Base-by-base conservation (phyloP, 352 stramenopile species). In the Pythium biforme region DNA sequence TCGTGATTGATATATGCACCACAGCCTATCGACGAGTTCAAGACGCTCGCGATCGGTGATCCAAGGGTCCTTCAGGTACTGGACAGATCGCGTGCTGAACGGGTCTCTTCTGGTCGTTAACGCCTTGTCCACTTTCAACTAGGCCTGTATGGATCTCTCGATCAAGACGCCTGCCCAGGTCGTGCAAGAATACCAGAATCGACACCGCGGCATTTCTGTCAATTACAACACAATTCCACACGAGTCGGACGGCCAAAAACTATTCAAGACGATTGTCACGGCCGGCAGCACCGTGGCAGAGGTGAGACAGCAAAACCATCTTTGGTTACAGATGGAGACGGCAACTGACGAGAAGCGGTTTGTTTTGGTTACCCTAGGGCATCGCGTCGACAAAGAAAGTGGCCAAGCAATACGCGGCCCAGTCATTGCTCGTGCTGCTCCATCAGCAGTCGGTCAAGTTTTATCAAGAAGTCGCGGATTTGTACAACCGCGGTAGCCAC, bases 91-190 rank as follows among this genome's bases (percentile, higher is more conserved):
- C 33, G n/a, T 12, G 15, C n/a, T 17, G 34, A 17, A 40, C 34
- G 34, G 34, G 34, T 40, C 15, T 40, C 45, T 39, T 9, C 34
- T 58, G 41, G 8, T 25, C 17, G 41, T 57, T 20, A n/a, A n/a
- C n/a, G n/a, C 59, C 27, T 17, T 40, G 51, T 19, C 53, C 4
- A 9, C 8, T 12, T 17, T 1, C n/a, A 3, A n/a, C 26, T 45
- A 94, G 78, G 79, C 69, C 20, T 94, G 83, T 55, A 83, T 92
- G 69, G 75, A 92, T 45, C 68, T 94, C 37, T 83, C 76, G 7
- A 77, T 91, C 58, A 92, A 92, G 70, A 94, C 86, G 1, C 86
- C 86, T 1, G 86, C 83, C 12, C 86, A 94, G 73, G 81, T 94
- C n/a, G 68, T 95, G 20, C 81, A 92, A 45, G 86, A 95, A 61